phyloP scores from a whole-genome alignment of 805 yeast species.

The Jamesozyma spencerorum region DNA sequence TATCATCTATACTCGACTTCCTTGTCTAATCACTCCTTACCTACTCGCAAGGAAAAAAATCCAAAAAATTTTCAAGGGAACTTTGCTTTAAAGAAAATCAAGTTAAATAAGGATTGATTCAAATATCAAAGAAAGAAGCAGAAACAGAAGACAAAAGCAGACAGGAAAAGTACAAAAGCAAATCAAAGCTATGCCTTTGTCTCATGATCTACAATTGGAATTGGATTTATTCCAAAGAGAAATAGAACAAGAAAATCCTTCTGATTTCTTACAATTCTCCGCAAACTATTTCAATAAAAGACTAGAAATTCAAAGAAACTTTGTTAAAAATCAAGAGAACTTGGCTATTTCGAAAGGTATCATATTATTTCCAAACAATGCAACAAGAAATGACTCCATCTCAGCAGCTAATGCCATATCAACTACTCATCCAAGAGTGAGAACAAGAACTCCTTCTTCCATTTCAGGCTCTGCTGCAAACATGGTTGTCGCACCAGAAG shows the following conservation, averaged over 20 bases:
- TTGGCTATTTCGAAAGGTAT: slow-evolving; percentile 44
- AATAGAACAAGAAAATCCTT: slow-evolving; percentile 45
- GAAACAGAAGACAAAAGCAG: neutral
- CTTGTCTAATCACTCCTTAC: too few relatives aligned
- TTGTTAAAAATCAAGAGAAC: slow-evolving; percentile 16
- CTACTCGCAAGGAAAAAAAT: too few relatives aligned
- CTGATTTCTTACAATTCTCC: slow-evolving; percentile 65
- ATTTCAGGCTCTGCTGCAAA: neutral
- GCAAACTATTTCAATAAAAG: slow-evolving; percentile 60
- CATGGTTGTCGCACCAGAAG: neutral
- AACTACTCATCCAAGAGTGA: slow-evolving; percentile 6
- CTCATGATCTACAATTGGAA: slow-evolving; percentile 33
- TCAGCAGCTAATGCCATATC: slow-evolving; percentile 21
- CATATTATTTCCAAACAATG: slow-evolving; percentile 30
- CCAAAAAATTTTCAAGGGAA: too few relatives aligned
- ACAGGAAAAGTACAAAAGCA: neutral
- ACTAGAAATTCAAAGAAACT: slow-evolving; percentile 43
- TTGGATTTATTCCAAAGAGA: slow-evolving; percentile 56
- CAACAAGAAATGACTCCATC: slow-evolving; percentile 24
- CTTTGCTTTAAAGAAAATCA: too few relatives aligned
- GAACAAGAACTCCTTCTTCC: slow-evolving; percentile 3
- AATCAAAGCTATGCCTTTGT: slow-evolving; percentile 5
- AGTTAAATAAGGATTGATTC: too few relatives aligned
- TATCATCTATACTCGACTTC: too few relatives aligned
- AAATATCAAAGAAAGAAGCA: too few relatives aligned